Percentiles rank a stretch among this genome's conserved stretches.
Conservation (phyloP, 768 basidiomycete species). For the Lactifluus volemus region DNA sequence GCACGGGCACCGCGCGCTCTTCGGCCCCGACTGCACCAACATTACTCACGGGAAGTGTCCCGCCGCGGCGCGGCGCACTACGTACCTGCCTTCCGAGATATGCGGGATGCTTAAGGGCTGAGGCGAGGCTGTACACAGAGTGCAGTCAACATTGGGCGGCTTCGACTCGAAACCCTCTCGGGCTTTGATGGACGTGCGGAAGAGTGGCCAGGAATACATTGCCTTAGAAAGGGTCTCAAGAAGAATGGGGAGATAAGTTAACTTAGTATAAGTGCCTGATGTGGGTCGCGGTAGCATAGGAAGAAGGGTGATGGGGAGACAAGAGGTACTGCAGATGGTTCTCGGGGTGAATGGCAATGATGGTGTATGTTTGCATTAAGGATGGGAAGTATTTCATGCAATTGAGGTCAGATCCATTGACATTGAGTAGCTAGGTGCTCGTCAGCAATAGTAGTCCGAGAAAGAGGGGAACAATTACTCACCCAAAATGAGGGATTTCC, state of each 20-base stretch:
- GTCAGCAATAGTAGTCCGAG: not conserved
- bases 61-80: constrained; percentile 64
- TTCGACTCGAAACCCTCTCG: not conserved
- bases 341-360: constrained; percentile 35
- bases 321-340: constrained; percentile 26
- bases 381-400: constrained; percentile 52
- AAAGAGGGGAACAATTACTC: not conserved
- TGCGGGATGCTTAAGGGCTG: constrained; percentile 50
- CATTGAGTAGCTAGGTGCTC: constrained; percentile 55
- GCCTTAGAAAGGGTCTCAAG: too few relatives aligned
- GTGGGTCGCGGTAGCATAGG: constrained; percentile 32
- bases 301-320: constrained; percentile 35
- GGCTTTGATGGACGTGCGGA: constrained; percentile 68
- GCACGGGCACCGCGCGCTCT: constrained; percentile 60
- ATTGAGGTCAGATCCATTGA: constrained; percentile 63
- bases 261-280: constrained; percentile 46
- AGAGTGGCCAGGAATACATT: constrained; percentile 78
- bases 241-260: constrained; percentile 82
- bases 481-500: constrained; percentile 82
- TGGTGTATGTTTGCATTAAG: constrained; percentile 69
- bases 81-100: constrained; percentile 59
- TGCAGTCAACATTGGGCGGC: constrained; percentile 59
- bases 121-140: constrained; percentile 54
- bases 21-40: constrained; percentile 71
- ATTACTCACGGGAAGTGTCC: constrained; percentile 83